Evolutionary conservation across 495 filamentous ascomycete species (phyloP), one percentile per base, ranked within the genome.

Genomic region (Alectoria sarmentosa): DNA sequence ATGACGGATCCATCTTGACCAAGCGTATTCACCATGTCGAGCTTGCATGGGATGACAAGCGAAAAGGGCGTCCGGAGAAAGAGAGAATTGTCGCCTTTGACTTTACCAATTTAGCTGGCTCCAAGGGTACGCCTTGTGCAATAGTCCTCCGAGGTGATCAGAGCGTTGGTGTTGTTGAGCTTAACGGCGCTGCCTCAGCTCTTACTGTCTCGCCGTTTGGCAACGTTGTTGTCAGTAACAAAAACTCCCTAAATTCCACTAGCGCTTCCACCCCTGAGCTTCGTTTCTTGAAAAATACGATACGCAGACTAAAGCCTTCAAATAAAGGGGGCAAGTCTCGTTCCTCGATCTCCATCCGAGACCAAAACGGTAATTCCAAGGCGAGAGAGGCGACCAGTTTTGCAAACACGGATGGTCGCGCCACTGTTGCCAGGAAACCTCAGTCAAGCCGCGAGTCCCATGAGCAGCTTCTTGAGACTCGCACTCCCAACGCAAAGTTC

Each of bases 1-100:
- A 26, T 10, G 28, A 46, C 0, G 76, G 76, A 41, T 76, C 74
- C 44, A 74, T 82, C 30, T 77, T 78, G 60, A 82, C 80, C 37
- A 82, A 79, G 62, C 69, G 75, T 38, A 73, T 82, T 38, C 79
- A 81, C 28, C 78, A 82, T 58, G 71, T 84, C 2, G 74, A 75
- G 56, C 70, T 70, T 42, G 76, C 80, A 0, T 82, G 75, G 64
- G 72, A 81, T 60, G 76, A 79, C 63, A 70, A 74, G 38, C 72
- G 67, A 38, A 73, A 79, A 39, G 69, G 80, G 0, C 76, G 75
- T 73, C 62, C 80, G 70, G 76, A 86, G 75, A 77, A 82, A 14
- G 81, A 88, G 49, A 82, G 87, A 21, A 84, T 96, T 38, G 88
- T 94, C 0, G 89, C 88, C 2, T 96, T 96, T 73, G 92, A 97